phyloP scores from a whole-genome alignment of 2,329 filamentous ascomycete genomes.

The Penicillium sp. region DNA sequence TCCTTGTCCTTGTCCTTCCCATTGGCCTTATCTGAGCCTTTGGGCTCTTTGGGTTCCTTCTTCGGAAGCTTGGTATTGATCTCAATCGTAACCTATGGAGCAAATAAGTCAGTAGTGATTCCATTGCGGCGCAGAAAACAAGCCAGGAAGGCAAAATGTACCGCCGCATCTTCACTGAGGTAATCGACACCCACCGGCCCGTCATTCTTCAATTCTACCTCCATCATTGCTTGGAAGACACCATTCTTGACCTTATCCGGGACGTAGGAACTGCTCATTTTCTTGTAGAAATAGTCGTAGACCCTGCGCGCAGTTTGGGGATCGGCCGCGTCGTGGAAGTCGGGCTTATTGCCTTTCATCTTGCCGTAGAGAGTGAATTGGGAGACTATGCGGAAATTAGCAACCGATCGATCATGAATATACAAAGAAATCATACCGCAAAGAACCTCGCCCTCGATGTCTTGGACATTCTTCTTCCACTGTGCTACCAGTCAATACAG shows the following conservation, averaged over 20 bases:
- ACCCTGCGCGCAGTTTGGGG: constrained; percentile 74
- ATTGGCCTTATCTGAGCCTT: constrained; percentile 3
- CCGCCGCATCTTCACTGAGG: constrained; percentile 57
- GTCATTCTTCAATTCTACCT: constrained; percentile 89
- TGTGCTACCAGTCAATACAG: constrained; percentile 37
- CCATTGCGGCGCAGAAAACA: constrained; percentile 14
- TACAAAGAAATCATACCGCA: constrained; percentile 65
- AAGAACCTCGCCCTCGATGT: constrained; percentile 88
- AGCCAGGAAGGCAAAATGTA: constrained; percentile 42
- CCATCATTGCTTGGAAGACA: constrained; percentile 99
- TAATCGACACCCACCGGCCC: constrained; percentile 65
- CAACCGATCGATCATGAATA: not conserved
- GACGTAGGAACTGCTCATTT: constrained; percentile 69
- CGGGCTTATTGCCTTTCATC: constrained; percentile 91
- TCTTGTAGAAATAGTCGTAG: constrained; percentile 79
- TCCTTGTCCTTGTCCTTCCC: constrained; percentile 11
- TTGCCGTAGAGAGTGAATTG: constrained; percentile 93
- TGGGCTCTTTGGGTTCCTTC: constrained; percentile 29
- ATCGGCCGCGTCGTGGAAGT: constrained; percentile 85
- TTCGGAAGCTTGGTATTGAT: constrained; percentile 48
- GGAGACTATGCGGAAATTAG: constrained; percentile 62
- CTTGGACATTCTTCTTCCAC: constrained; percentile 89
- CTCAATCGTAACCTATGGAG: constrained; percentile 44
- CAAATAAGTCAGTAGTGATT: constrained; percentile 6
- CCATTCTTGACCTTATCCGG: constrained; percentile 83